Evolutionary conservation across 371 early-diverging fungal genomes (phyloP), one percentile per base, ranked within the genome.

Genomic region (Saksenaea vasiformis): DNA sequence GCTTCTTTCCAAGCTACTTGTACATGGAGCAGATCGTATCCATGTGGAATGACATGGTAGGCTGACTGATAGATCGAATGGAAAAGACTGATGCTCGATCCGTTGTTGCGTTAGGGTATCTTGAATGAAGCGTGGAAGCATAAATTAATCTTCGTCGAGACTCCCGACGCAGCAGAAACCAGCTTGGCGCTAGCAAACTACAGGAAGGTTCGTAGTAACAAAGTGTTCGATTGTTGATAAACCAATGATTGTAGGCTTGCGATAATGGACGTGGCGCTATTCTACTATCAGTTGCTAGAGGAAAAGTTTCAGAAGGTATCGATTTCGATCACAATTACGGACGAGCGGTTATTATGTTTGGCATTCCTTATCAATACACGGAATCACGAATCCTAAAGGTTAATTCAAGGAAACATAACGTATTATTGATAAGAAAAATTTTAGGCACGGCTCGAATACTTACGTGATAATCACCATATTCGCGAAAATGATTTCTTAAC

Each of bases 281-380:
- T 41, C 76, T 99, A n/a, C 77, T 99, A 26, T 96, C 98, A 60
- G 99, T 99, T n/a, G 99, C 99, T 10, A 90, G 99, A 58, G 99
- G 99, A 13, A 99, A 99, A 75, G 99, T 99, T 15, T 96, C 97
- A 9, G 99, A 99, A 80, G 99, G 99, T 17, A 98, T 99, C 68
- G 99, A 99, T 90, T 99, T 99, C 76, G 98, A 99, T 73, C 96
- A 99, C 75, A 93, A 98, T 67, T 99, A 99, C 79, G 99, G 99
- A 9, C 88, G 99, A 28, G 99, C 98, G 19, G 95, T 98, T 35
- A 86, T 99, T 60, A 89, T 99, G 88, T 98, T 98, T 86, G 99
- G 99, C 14, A 98, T 99, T 47, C 99, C 99, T 0, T 99, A 97
- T 74, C 99, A 98, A 83, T 99, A 97, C 72, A 99, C 99, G 0